Conservation (phyloP, 2,329 filamentous ascomycete genomes). For the Teratosphaeria viscida region DNA sequence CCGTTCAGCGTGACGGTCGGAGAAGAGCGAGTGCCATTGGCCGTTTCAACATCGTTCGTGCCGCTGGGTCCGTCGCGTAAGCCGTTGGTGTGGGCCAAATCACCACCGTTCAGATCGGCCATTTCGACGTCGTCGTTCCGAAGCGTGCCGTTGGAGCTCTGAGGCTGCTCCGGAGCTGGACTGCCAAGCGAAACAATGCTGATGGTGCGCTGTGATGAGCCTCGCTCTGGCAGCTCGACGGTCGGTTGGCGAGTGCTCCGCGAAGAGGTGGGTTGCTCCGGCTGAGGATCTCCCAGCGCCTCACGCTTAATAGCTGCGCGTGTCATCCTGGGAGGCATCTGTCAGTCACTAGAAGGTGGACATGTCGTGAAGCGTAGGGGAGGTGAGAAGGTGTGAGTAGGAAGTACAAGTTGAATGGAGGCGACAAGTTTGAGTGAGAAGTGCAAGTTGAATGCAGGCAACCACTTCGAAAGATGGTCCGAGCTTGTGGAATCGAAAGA, state of each 20-base stretch:
- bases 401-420: background rate
- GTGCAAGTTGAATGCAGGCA: background rate
- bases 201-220: background rate
- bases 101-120: background rate
- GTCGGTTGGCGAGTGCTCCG: background rate
- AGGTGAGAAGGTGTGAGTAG: too few relatives aligned
- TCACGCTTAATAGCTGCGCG: background rate
- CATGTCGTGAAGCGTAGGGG: background rate
- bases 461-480: background rate
- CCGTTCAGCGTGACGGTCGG: background rate
- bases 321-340: conserved; percentile 4
- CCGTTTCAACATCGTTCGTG: background rate
- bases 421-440: background rate
- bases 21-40: background rate
- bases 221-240: background rate
- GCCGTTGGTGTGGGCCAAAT: background rate
- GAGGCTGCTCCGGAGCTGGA: background rate
- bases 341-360: background rate
- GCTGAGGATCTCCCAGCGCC: background rate
- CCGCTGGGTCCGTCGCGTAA: background rate
- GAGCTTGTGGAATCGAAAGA: background rate
- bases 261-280: background rate
- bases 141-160: background rate
- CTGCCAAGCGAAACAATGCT: background rate
- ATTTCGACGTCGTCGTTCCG: conserved; percentile 1